Conservation (phyloP, 169 alveolate species). For the Cryptosporidium parvum region DNA sequence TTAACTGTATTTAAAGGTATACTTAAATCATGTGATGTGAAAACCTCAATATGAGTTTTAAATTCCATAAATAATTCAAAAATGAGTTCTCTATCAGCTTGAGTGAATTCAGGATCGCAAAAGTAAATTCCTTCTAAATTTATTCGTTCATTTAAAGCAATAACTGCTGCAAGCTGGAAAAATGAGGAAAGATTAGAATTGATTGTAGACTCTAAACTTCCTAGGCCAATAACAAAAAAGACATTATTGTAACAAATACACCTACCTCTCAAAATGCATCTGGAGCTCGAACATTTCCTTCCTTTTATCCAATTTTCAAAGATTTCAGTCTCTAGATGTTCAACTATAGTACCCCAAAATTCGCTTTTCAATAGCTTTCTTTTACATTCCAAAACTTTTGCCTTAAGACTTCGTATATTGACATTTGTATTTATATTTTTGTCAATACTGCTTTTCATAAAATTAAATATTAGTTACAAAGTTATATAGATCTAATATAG, state of each 20-base stretch:
- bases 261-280: background rate
- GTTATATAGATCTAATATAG: background rate
- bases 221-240: constrained; percentile 44
- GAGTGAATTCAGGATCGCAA: constrained; percentile 71
- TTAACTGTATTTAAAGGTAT: constrained; percentile 19
- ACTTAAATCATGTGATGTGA: constrained; percentile 34
- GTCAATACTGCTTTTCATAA: background rate
- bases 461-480: background rate
- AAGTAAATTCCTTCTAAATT: constrained; percentile 58
- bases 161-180: constrained; percentile 42
- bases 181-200: constrained; percentile 31
- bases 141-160: constrained; percentile 24
- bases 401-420: background rate
- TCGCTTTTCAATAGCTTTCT: constrained; percentile 28
- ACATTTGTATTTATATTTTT: background rate
- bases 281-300: background rate
- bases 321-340: constrained; percentile 8
- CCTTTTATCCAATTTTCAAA: constrained; percentile 4
- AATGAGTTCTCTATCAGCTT: constrained; percentile 41
- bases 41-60: constrained; percentile 44
- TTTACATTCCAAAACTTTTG: constrained; percentile 19
- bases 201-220: constrained; percentile 35
- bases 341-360: constrained; percentile 20
- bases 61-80: constrained; percentile 33
- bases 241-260: background rate